These are phyloP conservation scores for Fusarium caatingaense DNA, from an alignment of 2,329 filamentous ascomycete species.

Conservation along the genomic window DNA sequence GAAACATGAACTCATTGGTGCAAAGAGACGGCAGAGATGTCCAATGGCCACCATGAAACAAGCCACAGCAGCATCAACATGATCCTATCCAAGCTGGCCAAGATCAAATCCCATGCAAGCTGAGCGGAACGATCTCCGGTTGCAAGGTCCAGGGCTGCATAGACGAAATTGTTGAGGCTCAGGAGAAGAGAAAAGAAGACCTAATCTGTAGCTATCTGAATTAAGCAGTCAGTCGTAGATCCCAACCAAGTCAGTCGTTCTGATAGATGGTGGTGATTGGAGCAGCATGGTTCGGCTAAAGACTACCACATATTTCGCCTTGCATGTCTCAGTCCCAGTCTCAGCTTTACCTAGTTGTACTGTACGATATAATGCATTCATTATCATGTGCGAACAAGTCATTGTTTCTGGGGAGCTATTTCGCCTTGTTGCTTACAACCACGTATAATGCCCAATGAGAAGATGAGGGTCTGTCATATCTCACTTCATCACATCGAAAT, in stretches of 20 bases:
- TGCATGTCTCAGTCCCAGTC: constrained; percentile 37
- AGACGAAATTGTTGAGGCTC: constrained; percentile 22
- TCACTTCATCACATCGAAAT: constrained; percentile 1
- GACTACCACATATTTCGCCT: constrained; percentile 11
- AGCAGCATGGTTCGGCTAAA: constrained; percentile 4
- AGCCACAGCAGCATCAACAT: not conserved
- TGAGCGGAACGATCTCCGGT: not conserved
- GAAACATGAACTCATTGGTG: not conserved
- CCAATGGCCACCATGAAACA: not conserved
- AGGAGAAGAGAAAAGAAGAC: constrained; percentile 1
- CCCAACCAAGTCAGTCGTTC: constrained; percentile 2
- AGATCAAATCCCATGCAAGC: not conserved
- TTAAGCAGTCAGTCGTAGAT: constrained; percentile 5
- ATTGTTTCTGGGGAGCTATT: constrained; percentile 1
- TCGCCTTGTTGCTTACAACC: not conserved
- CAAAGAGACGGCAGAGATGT: not conserved
- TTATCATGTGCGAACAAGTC: not conserved
- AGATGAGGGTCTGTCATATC: not conserved
- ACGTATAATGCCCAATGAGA: constrained; percentile 1
- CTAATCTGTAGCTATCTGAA: constrained; percentile 1
- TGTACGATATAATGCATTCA: not conserved
- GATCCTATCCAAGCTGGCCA: not conserved
- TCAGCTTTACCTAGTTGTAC: constrained; percentile 9
- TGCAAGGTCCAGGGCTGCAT: not conserved
- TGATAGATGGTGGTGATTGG: constrained; percentile 25